Conservation (phyloP, 768 basidiomycete genomes). For the Leccinum incarnatum region DNA sequence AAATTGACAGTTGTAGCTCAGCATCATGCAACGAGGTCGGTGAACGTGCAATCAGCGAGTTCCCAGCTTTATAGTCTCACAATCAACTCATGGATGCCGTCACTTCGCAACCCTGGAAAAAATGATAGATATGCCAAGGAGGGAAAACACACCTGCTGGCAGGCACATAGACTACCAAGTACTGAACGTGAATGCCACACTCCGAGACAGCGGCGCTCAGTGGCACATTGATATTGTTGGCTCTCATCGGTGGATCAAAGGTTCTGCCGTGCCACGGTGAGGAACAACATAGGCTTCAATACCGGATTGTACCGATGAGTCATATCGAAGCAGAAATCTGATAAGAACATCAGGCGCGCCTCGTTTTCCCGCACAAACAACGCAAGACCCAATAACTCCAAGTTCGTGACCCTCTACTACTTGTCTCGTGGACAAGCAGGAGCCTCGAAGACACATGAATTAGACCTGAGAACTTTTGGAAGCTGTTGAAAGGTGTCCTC, state of each 20-base stretch:
- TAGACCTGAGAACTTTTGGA: constrained; percentile 91
- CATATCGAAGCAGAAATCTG: constrained; percentile 69
- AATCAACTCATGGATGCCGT: background rate
- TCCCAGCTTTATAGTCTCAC: constrained; percentile 1
- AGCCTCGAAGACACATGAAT: constrained; percentile 92
- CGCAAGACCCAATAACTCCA: background rate
- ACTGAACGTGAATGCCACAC: background rate
- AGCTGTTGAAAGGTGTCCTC: constrained; percentile 79
- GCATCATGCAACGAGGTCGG: background rate
- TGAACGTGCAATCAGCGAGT: background rate
- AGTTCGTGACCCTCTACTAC: background rate
- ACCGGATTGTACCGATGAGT: constrained; percentile 36
- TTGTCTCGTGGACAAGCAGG: constrained; percentile 87
- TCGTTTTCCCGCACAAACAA: background rate
- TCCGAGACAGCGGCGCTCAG: background rate
- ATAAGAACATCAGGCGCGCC: constrained; percentile 69
- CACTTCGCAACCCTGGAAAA: background rate
- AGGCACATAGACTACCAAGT: background rate
- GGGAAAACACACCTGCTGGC: background rate
- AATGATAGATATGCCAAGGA: background rate
- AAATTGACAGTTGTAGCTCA: constrained; percentile 7
- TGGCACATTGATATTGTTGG: background rate
- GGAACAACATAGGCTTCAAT: background rate
- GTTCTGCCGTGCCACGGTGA: background rate
- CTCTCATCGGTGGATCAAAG: background rate